phyloP scores from a whole-genome alignment of 208 protist genomes.

The Wallacemonas sp. region DNA sequence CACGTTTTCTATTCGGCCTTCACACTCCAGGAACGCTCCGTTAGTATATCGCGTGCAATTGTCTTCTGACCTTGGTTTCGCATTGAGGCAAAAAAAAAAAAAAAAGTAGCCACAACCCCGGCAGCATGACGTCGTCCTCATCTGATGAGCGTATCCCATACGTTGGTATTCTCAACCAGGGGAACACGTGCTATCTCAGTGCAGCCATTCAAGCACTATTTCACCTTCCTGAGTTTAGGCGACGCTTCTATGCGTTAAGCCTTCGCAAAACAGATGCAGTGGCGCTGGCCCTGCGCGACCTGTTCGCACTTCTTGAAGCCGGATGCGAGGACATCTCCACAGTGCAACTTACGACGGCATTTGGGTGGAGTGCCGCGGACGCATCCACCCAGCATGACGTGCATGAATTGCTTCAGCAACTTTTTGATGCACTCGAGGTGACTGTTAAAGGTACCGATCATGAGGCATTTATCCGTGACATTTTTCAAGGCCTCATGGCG shows the following conservation, averaged over 20 bases:
- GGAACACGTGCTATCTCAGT: conserved; percentile 92
- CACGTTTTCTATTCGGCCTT: too few relatives aligned
- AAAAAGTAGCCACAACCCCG: neutral
- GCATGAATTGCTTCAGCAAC: conserved; percentile 85
- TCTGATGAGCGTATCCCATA: conserved; percentile 19
- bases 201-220: conserved; percentile 87
- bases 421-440: conserved; percentile 83
- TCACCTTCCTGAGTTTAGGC: conserved; percentile 75
- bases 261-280: conserved; percentile 29
- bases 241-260: conserved; percentile 44
- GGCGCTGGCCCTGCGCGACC: conserved; percentile 52
- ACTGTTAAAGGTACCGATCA: conserved; percentile 73
- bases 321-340: conserved; percentile 54
- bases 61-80: too few relatives aligned
- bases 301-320: conserved; percentile 78
- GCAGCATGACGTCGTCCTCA: conserved; percentile 6
- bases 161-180: conserved; percentile 87
- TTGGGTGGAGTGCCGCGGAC: conserved; percentile 80
- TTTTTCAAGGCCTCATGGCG: conserved; percentile 73
- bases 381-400: conserved; percentile 88
- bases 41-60: too few relatives aligned
- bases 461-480: conserved; percentile 64
- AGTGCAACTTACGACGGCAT: conserved; percentile 80
- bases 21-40: too few relatives aligned
- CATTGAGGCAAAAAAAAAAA: too few relatives aligned